Base-by-base conservation (phyloP, 31 red algal species). In the Asparagopsis taxiformis region DNA sequence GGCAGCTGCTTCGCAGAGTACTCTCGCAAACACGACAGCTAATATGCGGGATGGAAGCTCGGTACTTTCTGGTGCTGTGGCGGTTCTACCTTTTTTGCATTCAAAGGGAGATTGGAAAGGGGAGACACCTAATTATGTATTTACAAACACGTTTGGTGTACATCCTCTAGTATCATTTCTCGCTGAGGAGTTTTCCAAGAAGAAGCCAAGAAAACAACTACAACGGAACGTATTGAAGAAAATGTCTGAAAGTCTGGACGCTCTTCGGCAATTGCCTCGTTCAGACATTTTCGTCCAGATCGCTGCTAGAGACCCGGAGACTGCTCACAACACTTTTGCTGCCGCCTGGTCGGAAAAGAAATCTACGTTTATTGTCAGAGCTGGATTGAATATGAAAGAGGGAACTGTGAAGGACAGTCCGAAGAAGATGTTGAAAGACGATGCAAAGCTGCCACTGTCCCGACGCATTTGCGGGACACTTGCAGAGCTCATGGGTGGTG, bases 231-330 rank as follows among this genome's bases (percentile, higher is more conserved):
- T 49, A 8, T 10, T 86, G 23, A 59, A 35, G 6, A 33, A 65
- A 25, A 38, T 86, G 51, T 51, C 58, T 20, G 48, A 33, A 16
- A 33, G 41, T 17, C 31, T 86, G 35, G 19, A 61, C 37, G 36
- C 39, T 19, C 51, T 86, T 34, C 69, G 51, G 51, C 43, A 37
- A 16, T 36, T 62, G 10, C 16, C 49, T 23, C 38, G 46, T 8
- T 16, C 1, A 19, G 32, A 86, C n/a, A 62, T 86, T 15, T 68
- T 86, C 19, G 50, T 86, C 8, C 81, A 86, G 34, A 43, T 86
- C 24, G 33, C 81, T 3, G 69, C 70, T 15, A n/a, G 62, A 19
- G 33, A 86, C 36, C 48, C 81, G 21, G 46, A 58, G 29, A n/a
- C 28, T n/a, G 81, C 81, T 31, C 70, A 86, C 6, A 17, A 65